A percentile compares a stretch with the other conserved stretches of the same genome.
Conservation (phyloP, 164 flowering plant genomes). For the Aristolochia californica region DNA sequence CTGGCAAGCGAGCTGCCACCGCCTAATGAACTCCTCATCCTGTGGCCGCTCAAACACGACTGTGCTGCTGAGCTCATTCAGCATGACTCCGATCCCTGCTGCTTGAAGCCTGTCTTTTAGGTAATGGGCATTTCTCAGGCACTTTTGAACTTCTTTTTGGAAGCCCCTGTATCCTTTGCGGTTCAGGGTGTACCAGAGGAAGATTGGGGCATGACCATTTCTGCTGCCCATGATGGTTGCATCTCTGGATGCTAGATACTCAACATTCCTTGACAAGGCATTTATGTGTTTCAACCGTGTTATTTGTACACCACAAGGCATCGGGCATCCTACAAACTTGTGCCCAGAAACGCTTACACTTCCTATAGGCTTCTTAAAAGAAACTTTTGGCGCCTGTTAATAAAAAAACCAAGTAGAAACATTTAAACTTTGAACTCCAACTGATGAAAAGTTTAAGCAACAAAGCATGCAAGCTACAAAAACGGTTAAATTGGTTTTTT, state of each 20-base stretch:
- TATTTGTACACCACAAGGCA: constrained; percentile 96
- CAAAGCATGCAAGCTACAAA: no score
- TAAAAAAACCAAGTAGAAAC: neutral
- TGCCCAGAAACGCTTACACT: constrained; percentile 97
- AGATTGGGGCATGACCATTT: constrained; percentile 93
- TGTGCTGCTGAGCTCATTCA: constrained; percentile 93
- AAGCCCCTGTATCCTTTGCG: constrained; percentile 86
- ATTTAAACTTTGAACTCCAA: no score
- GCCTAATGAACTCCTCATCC: constrained; percentile 75
- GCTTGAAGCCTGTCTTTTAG: constrained; percentile 56
- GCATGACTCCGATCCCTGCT: constrained; percentile 86
- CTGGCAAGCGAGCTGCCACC: constrained; percentile 96
- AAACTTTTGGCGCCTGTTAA: constrained; percentile 82
- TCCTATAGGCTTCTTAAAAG: constrained; percentile 91
- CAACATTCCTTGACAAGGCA: constrained; percentile 78
- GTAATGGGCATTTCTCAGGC: constrained; percentile 87
- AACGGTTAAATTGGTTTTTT: no score
- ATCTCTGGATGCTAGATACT: constrained; percentile 93
- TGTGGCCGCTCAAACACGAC: constrained; percentile 85
- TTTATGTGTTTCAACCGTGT: constrained; percentile 85
- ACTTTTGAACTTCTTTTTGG: constrained; percentile 92
- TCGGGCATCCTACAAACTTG: constrained; percentile 94
- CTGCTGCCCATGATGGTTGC: constrained; percentile 98
- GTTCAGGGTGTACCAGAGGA: constrained; percentile 92
- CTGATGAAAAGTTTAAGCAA: no score